Evolutionary conservation across 2,329 filamentous ascomycete species (phyloP).

Genomic region (Ceratocystis harringtonii): DNA sequence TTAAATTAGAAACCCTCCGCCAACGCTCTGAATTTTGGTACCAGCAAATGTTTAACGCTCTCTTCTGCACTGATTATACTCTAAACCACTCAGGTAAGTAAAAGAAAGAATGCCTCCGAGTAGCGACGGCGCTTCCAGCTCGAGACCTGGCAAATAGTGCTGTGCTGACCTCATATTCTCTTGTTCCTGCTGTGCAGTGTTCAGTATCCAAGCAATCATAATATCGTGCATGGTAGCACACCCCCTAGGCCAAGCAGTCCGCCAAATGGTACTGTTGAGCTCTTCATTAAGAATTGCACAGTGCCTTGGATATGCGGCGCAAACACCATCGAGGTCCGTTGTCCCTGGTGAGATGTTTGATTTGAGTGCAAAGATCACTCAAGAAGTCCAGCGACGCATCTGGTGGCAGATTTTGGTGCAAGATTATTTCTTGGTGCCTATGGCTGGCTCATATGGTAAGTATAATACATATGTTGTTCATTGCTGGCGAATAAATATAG

Average conservation of each 20-base stretch:
- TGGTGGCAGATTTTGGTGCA: slow-evolving; percentile 17
- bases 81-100: slow-evolving; percentile 11
- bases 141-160: no score
- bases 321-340: background rate
- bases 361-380: background rate
- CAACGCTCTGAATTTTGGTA: slow-evolving; percentile 9
- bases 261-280: slow-evolving; percentile 16
- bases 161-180: background rate
- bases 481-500: no score
- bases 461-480: background rate
- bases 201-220: slow-evolving; percentile 14
- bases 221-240: slow-evolving; percentile 17
- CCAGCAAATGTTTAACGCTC: slow-evolving; percentile 5
- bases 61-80: slow-evolving; percentile 8
- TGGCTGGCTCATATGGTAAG: slow-evolving; percentile 16
- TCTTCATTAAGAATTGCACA: slow-evolving; percentile 14
- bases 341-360: background rate
- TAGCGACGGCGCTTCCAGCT: background rate
- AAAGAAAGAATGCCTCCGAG: background rate
- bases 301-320: slow-evolving; percentile 11
- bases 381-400: slow-evolving; percentile 13
- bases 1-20: background rate
- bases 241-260: slow-evolving; percentile 13
- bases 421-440: slow-evolving; percentile 16
- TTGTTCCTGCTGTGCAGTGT: background rate